Evolutionary conservation across 2,329 filamentous ascomycete genomes (phyloP), one percentile per base, ranked within the genome.

Genomic region (Penicillium sp.): DNA sequence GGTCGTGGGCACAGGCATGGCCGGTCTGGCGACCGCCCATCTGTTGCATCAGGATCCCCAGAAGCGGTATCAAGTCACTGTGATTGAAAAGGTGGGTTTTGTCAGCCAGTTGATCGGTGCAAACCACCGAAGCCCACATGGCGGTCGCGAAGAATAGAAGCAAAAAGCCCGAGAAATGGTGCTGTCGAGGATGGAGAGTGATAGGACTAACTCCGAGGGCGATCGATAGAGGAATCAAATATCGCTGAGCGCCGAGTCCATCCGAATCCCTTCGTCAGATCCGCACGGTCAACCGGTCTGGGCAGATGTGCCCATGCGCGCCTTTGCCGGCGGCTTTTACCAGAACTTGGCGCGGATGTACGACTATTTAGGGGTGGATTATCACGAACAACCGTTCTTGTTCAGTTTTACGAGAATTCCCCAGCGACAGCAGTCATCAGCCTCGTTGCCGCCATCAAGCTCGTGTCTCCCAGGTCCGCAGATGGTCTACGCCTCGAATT

Each of bases 301-400:
- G 51, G 63, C 75, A 35, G 75, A 78, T 60, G 59, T 78, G 36
- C 76, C 76, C 32, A 78, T 78, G 76, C 73, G 75, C 44, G 73
- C 71, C 5, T 76, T 78, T 51, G 72, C 72, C 11, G 72, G 67
- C 8, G 73, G 74, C 18, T 83, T 78, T 61, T 82, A 83, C 57
- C 60, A 64, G 40, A 79, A 81, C 51, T 64, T 83, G 42, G 73
- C 71, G 52, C 67, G 70, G 26, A 77, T 84, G 74, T 83, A 83
- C 60, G 67, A 76, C 26, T 68, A 80, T 53, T 64, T 84, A 3
- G 72, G 68, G 2, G 67, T 83, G 9, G 64, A 65, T 5, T 77
- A 79, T 49, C 70, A 73, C 36, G 66, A 71, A 9, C 71, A 78
- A 46, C 70, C 68, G 12, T 82, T 82, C 54, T 62, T 81, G 2